Evolutionary conservation across 179 eudicot genomes (phyloP).

Genomic region (Drosera spatulata): DNA sequence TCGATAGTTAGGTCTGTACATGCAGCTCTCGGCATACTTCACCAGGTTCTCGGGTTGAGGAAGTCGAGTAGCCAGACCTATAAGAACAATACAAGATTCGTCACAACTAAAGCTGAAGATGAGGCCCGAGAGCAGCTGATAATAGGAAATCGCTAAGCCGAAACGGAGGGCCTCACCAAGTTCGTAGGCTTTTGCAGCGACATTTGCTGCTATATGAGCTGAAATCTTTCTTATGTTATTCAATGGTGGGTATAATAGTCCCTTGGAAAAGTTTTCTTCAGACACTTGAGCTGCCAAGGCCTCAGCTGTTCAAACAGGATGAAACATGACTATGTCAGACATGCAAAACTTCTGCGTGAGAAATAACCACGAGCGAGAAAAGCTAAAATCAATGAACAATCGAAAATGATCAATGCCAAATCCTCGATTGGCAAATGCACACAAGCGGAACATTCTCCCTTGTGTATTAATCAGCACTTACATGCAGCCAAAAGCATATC

Average conservation of each 20-base stretch:
- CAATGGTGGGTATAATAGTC: conserved; percentile 79
- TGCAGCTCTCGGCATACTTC: conserved; percentile 72
- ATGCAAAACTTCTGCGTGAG: too few relatives aligned
- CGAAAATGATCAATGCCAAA: too few relatives aligned
- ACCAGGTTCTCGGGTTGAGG: conserved; percentile 69
- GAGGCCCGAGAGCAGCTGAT: too few relatives aligned
- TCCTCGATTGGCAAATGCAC: too few relatives aligned
- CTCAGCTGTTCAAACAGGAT: conserved; percentile 45
- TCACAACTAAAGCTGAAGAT: conserved; percentile 1
- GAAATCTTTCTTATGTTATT: conserved; percentile 74
- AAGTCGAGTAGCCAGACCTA: conserved; percentile 76
- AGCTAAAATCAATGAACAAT: too few relatives aligned
- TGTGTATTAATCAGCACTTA: conserved; percentile 9
- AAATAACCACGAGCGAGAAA: too few relatives aligned
- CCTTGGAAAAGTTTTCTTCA: conserved; percentile 60
- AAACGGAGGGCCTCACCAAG: conserved; percentile 37
- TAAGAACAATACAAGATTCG: background rate
- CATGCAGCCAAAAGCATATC: conserved; percentile 57
- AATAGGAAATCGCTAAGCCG: background rate
- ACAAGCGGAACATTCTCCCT: background rate
- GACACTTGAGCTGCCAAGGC: conserved; percentile 88
- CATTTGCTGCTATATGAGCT: conserved; percentile 79
- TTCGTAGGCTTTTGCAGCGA: conserved; percentile 87
- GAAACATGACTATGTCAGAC: background rate
- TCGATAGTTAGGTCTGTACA: conserved; percentile 77